These are phyloP conservation scores for Coniferiporia sulphurascens DNA, from an alignment of 1,284 basidiomycete genomes.

Conservation along the genomic window DNA sequence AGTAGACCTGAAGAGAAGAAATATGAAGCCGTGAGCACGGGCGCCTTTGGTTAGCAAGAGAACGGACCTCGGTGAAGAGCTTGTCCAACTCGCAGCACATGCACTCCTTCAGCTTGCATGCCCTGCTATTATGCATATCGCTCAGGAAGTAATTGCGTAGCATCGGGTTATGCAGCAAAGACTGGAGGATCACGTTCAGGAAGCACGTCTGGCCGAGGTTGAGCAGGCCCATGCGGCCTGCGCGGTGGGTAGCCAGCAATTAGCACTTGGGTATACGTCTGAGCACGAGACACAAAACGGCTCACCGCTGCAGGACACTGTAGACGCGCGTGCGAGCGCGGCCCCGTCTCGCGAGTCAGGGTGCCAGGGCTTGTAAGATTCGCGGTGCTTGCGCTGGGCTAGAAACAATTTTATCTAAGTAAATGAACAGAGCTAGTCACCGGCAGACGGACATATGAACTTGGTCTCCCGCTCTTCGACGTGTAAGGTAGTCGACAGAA, in stretches of 20 bases:
- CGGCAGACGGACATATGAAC: conserved; percentile 36
- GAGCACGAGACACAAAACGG: not conserved
- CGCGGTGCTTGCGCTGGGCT: conserved; percentile 39
- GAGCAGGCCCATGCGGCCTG: conserved; percentile 81
- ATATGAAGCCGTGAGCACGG: not conserved
- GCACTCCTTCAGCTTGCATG: conserved; percentile 75
- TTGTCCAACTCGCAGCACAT: conserved; percentile 95
- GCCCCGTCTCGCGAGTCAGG: conserved; percentile 34
- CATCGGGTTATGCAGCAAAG: conserved; percentile 90
- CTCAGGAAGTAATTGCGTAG: conserved; percentile 87
- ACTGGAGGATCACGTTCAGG: conserved; percentile 89
- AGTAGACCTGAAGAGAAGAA: conserved; percentile 54
- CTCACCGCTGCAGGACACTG: conserved; percentile 62
- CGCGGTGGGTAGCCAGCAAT: not conserved
- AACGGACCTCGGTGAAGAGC: conserved; percentile 75
- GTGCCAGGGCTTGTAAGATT: conserved; percentile 42
- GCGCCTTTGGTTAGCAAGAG: not conserved
- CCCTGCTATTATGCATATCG: conserved; percentile 73
- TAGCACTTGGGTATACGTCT: conserved; percentile 3
- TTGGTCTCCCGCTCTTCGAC: conserved; percentile 49
- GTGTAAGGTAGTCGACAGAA: conserved; percentile 34
- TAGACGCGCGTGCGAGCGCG: conserved; percentile 31
- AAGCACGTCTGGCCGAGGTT: conserved; percentile 97
- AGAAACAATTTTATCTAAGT: not conserved
- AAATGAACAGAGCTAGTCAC: not conserved